Percentiles rank a stretch among this genome's conserved stretches.
phyloP scores from a whole-genome alignment of 257 asterid species.

The Capsicum chinense region DNA sequence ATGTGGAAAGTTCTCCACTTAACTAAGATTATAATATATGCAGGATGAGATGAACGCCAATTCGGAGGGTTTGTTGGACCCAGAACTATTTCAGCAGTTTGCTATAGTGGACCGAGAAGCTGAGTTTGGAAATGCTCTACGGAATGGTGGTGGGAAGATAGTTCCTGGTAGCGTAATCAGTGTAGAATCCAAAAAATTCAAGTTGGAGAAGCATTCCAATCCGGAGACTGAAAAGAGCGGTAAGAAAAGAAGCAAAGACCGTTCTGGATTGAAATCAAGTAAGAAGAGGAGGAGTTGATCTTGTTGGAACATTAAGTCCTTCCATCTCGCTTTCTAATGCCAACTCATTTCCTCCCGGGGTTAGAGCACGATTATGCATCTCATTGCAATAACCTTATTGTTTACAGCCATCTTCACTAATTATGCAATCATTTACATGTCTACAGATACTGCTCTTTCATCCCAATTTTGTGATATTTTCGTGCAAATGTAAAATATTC shows the following conservation, averaged over 20 bases:
- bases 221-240: constrained; percentile 48
- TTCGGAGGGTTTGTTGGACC: constrained; percentile 51
- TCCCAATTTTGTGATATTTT: not conserved
- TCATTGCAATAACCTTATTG: not conserved
- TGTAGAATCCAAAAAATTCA: constrained; percentile 57
- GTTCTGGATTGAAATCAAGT: constrained; percentile 53
- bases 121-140: constrained; percentile 74
- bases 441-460: not conserved
- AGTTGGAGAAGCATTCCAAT: not conserved
- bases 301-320: too few species aligned
- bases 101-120: constrained; percentile 72
- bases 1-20: constrained; percentile 7
- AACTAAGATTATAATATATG: not conserved
- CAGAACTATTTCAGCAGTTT: constrained; percentile 64
- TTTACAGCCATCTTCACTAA: not conserved
- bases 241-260: constrained; percentile 62
- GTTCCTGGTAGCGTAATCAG: constrained; percentile 59
- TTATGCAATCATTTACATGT: constrained; percentile 1
- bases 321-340: not conserved
- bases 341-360: too few species aligned
- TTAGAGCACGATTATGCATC: not conserved
- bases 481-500: not conserved
- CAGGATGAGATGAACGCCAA: constrained; percentile 65
- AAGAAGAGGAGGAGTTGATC: constrained; percentile 57
- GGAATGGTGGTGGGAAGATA: constrained; percentile 52